phyloP scores from a whole-genome alignment of 306 rosid genomes.

The Biancaea sappan region DNA sequence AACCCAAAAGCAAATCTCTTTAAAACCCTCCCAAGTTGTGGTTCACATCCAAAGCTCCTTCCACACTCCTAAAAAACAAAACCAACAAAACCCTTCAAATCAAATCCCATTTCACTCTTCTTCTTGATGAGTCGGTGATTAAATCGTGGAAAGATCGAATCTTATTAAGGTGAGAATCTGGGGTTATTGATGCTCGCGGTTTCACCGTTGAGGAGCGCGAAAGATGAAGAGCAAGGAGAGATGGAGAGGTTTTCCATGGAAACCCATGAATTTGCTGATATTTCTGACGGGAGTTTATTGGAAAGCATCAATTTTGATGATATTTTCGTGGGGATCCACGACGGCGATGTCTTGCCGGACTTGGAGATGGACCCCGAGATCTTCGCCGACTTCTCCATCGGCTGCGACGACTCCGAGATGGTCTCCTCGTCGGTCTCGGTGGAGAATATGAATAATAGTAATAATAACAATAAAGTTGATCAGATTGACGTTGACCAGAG shows the following conservation, averaged over 20 bases:
- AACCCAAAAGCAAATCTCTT: constrained; percentile 44
- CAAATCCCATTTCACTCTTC: constrained; percentile 16
- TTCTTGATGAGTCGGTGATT: neutral
- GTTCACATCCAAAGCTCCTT: constrained; percentile 47
- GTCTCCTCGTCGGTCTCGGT: constrained; percentile 40
- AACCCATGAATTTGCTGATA: constrained; percentile 53
- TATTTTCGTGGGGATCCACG: constrained; percentile 61
- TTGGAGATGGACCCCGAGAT: constrained; percentile 87
- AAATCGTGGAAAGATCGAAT: neutral
- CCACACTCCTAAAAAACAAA: constrained; percentile 19
- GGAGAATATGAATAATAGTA: constrained; percentile 37
- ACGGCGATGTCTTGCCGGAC: constrained; percentile 71
- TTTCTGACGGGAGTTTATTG: constrained; percentile 61
- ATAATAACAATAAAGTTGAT: constrained; percentile 16
- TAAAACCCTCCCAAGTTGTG: constrained; percentile 59
- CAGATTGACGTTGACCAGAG: neutral
- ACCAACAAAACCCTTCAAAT: constrained; percentile 21
- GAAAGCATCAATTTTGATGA: constrained; percentile 85
- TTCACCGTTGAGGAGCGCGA: constrained; percentile 61
- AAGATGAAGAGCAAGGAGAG: constrained; percentile 62
- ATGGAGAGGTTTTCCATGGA: constrained; percentile 58
- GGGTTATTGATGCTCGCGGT: constrained; percentile 68
- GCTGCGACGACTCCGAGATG: constrained; percentile 56
- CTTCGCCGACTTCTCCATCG: constrained; percentile 68
- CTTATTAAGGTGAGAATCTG: neutral